phyloP scores from a whole-genome alignment of 2,329 filamentous ascomycete genomes.

The Coniochaeta sp. region DNA sequence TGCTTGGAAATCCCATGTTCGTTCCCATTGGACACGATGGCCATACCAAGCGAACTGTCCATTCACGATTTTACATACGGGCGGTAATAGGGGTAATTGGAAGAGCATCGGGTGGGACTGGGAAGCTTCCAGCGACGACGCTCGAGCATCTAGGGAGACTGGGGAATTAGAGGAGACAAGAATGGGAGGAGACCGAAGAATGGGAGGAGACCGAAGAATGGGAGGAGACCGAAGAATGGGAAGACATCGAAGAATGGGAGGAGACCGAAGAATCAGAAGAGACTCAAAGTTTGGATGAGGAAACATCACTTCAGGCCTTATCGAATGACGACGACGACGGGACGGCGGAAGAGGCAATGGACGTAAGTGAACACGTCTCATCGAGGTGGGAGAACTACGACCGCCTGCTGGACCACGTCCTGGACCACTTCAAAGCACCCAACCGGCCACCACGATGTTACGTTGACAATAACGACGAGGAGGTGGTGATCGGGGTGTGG shows the following conservation, averaged over 20 bases:
- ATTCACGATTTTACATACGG: no score
- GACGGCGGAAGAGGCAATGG: background rate
- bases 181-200: no score
- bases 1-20: background rate
- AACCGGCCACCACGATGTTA: background rate
- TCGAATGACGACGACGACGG: background rate
- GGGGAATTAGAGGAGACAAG: background rate
- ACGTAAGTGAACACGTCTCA: no score
- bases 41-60: background rate
- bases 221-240: no score
- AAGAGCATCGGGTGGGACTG: no score
- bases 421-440: background rate
- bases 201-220: no score
- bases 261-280: no score
- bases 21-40: background rate
- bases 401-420: background rate
- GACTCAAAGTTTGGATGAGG: no score
- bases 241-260: no score
- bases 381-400: background rate
- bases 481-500: background rate
- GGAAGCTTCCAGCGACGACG: no score
- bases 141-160: background rate
- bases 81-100: no score
- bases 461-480: background rate
- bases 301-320: no score